Base-by-base conservation (phyloP, 2,329 filamentous ascomycete genomes). In the Botryosphaeria dothidea region DNA sequence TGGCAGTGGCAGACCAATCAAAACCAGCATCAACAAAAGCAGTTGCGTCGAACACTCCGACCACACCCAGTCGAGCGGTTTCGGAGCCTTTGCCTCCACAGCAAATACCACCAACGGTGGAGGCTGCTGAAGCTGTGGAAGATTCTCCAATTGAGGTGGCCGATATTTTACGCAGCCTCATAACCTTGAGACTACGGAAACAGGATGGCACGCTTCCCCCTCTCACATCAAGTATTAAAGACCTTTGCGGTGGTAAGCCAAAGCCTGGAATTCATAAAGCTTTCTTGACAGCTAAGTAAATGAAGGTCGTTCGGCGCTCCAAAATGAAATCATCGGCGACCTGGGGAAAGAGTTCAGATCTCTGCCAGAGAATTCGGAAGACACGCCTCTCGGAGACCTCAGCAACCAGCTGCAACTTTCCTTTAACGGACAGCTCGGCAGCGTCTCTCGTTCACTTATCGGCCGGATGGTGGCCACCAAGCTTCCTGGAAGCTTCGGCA, bases 311-410 rank as follows among this genome's bases (percentile, higher is more conserved):
- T 49, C 46, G 46, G 25, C 46, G 11, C 23, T 49, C 15, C 46
- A 49, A 27, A 49, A 49, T 13, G 46, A 49, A 17, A 49, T 49
- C 46, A 49, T 49, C 46, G 46, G 46, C 25, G 46, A 49, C 46
- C 25, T 49, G 23, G 25, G 46, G 17, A 49, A 49, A 49, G 46
- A 49, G 25, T 49, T 64, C 36, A 38, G 62, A 25, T 41, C 38
- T 34, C 23, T 49, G 19, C 62, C 62, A 23, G 62, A 64, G n/a
- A 34, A 34, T 9, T 21, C 38, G 17, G 62, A 64, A 25, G 62
- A 64, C n/a, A 21, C 56, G 21, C 41, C 51, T 19, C n/a, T 64
- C 3, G 31, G 21, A n/a, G 51, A 57, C 7, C 62, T 64, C 8
- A 54, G 41, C 34, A 11, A 25, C 45, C 45, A 48, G 45, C 45